Conservation (phyloP, 768 basidiomycete genomes). For the Tricholoma furcatifolium region DNA sequence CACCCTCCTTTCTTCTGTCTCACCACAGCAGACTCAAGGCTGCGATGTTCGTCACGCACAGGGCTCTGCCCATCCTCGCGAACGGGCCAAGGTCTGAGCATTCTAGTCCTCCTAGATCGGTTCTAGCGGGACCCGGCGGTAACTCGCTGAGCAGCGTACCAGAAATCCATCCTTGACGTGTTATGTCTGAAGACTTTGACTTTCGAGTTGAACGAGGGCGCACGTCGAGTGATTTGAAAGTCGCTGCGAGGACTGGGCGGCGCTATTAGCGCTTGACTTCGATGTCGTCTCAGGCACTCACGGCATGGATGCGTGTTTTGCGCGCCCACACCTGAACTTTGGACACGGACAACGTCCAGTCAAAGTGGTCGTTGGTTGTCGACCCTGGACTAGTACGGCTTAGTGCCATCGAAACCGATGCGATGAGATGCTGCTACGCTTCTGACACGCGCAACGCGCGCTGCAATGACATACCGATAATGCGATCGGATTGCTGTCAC, state of each 20-base stretch:
- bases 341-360: too few relatives aligned
- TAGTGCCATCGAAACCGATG: too few relatives aligned
- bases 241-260: constrained; percentile 29
- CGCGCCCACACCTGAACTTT: not conserved
- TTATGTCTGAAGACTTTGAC: constrained; percentile 14
- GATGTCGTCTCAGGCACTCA: not conserved
- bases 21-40: constrained; percentile 35
- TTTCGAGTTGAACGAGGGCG: constrained; percentile 15
- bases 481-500: not conserved
- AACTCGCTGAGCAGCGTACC: constrained; percentile 26
- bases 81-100: constrained; percentile 42
- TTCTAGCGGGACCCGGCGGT: constrained; percentile 27
- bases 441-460: too few relatives aligned
- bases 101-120: constrained; percentile 26
- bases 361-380: not conserved
- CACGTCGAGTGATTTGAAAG: constrained; percentile 15
- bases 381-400: not conserved
- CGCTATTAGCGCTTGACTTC: not conserved
- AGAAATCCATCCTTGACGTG: constrained; percentile 23
- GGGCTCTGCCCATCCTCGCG: constrained; percentile 32
- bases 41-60: constrained; percentile 53
- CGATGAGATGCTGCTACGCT: too few relatives aligned
- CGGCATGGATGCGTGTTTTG: not conserved
- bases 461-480: too few relatives aligned
- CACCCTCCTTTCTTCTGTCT: not conserved